These are phyloP conservation scores for Gastrolobium bilobum DNA, from an alignment of 306 rosid genomes.

Conservation along the genomic window DNA sequence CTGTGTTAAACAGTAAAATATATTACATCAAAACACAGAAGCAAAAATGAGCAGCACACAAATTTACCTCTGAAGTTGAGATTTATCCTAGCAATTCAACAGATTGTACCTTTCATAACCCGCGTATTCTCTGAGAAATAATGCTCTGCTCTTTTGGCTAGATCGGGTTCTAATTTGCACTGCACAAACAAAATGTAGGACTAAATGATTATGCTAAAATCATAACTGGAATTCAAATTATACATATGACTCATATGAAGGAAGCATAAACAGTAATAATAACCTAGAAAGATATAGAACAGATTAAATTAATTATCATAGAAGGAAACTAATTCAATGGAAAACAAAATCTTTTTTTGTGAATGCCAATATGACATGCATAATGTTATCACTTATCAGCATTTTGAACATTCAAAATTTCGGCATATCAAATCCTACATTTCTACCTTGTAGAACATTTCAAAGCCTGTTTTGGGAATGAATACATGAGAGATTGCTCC, in stretches of 20 bases:
- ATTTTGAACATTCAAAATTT: conserved; percentile 37
- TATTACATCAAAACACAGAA: conserved; percentile 33
- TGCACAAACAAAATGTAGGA: conserved; percentile 49
- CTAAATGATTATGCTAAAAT: conserved; percentile 35
- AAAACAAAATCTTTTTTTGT: neutral
- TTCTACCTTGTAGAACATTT: conserved; percentile 10
- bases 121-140: conserved; percentile 92
- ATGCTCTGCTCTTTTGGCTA: conserved; percentile 91
- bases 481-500: conserved; percentile 25
- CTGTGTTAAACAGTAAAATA: conserved; percentile 59
- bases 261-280: conserved; percentile 33
- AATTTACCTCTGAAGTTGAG: conserved; percentile 28
- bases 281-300: conserved; percentile 38
- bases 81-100: conserved; percentile 26
- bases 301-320: neutral
- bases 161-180: conserved; percentile 65
- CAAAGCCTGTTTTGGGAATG: neutral
- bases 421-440: conserved; percentile 18
- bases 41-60: conserved; percentile 16
- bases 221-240: conserved; percentile 35
- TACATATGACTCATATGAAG: conserved; percentile 29
- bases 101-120: conserved; percentile 72
- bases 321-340: conserved; percentile 24
- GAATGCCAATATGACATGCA: conserved; percentile 1
- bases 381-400: neutral